Percentiles rank a stretch among this genome's conserved stretches.
These are phyloP conservation scores for Sclerotinia minor DNA, from an alignment of 2,329 filamentous ascomycete species.

Conservation along the genomic window DNA sequence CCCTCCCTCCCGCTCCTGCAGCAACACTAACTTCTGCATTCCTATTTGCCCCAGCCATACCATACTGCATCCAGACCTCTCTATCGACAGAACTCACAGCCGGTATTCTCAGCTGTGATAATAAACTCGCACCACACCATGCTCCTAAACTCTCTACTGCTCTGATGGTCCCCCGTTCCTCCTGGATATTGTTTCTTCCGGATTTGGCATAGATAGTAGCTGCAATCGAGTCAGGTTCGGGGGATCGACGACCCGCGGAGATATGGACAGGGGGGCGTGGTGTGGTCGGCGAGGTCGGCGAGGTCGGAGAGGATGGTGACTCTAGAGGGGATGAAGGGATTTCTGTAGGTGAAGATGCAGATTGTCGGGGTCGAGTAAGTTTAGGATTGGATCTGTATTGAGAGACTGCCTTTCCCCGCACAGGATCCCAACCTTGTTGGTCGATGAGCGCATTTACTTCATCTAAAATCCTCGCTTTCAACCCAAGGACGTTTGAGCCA, in stretches of 20 bases:
- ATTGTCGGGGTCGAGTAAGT: not conserved
- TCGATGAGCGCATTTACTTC: constrained; percentile 70
- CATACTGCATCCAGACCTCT: constrained; percentile 70
- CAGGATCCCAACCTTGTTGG: constrained; percentile 72
- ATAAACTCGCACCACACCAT: constrained; percentile 72
- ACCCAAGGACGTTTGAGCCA: constrained; percentile 73
- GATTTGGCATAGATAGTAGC: constrained; percentile 53
- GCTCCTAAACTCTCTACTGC: constrained; percentile 69
- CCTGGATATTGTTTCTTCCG: constrained; percentile 44
- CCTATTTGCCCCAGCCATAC: constrained; percentile 60
- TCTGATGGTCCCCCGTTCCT: constrained; percentile 60
- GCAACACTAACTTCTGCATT: constrained; percentile 52
- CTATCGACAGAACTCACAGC: constrained; percentile 70
- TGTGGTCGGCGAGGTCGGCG: constrained; percentile 2
- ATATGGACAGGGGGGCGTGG: constrained; percentile 7
- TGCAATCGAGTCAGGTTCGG: constrained; percentile 59
- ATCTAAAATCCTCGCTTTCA: constrained; percentile 73
- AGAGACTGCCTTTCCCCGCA: constrained; percentile 44
- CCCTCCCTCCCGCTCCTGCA: constrained; percentile 52
- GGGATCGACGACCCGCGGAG: constrained; percentile 41
- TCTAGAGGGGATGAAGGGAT: not conserved
- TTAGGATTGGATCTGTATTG: constrained; percentile 17
- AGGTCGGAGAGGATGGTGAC: not conserved
- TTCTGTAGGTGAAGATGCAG: not conserved
- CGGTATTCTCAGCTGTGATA: constrained; percentile 66